These are phyloP conservation scores for Blumeria hordei DNA, from an alignment of 2,329 filamentous ascomycete species.

Conservation along the genomic window DNA sequence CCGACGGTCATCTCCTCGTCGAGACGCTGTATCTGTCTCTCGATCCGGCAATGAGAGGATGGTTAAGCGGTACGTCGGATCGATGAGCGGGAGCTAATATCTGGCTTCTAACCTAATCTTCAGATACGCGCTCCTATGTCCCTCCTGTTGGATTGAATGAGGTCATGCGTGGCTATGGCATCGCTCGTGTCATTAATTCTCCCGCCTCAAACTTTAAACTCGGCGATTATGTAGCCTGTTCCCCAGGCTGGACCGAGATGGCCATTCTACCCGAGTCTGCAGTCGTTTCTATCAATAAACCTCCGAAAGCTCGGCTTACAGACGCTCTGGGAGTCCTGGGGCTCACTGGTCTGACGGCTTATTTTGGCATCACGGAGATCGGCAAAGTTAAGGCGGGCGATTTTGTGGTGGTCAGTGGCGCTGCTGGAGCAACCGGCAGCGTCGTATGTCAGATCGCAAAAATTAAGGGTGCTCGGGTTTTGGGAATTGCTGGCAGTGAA, in stretches of 20 bases:
- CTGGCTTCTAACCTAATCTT: no score
- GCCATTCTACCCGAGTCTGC: conserved; percentile 30
- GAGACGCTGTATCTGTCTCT: no score
- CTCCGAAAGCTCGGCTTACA: conserved; percentile 21
- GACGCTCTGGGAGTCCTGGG: conserved; percentile 39
- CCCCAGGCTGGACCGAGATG: conserved; percentile 41
- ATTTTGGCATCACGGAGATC: conserved; percentile 48
- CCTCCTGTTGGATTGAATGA: conserved; percentile 44
- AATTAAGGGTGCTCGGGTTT: conserved; percentile 34
- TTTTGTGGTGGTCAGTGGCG: conserved; percentile 53
- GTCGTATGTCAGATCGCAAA: conserved; percentile 60
- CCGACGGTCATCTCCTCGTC: no score
- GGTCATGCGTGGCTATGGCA: conserved; percentile 38
- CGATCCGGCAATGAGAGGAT: no score
- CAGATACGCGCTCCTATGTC: conserved; percentile 32
- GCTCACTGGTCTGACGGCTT: conserved; percentile 49
- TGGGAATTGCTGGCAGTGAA: conserved; percentile 40
- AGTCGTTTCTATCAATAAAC: conserved; percentile 19
- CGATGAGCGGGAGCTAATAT: no score
- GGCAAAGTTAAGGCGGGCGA: conserved; percentile 44
- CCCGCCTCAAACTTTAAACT: conserved; percentile 28
- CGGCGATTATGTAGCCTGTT: conserved; percentile 31
- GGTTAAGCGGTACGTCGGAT: no score
- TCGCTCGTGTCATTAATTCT: conserved; percentile 36
- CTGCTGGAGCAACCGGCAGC: conserved; percentile 54